Evolutionary conservation across 805 yeast genomes (phyloP), one percentile per base, ranked within the genome.

Genomic region (Nakazawaea wyomingensis): DNA sequence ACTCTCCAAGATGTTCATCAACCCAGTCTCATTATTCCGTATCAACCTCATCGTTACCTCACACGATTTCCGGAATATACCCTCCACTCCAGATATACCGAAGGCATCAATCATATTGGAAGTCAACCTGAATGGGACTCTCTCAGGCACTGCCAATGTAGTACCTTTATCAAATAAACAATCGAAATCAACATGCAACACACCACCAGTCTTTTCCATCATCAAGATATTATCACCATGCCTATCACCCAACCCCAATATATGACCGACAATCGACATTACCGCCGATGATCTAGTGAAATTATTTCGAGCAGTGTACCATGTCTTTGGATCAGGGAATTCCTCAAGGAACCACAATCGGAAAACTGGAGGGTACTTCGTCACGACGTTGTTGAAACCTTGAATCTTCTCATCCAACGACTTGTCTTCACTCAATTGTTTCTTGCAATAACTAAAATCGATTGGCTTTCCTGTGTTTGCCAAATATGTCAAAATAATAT

Each of bases 181-280:
- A 57, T 95, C 98, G 61, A 93, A 93, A 62, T 95, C 99, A 43
- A 93, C 97, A 60, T 93, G 99, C 48, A 93, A 63, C 0, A 88
- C 78, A 7, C 78, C 79, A 1, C 99, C 99, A 3, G 81, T 74
- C 33, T 71, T 74, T 48, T 82, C 82, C 53, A 81, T 74, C 30
- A 91, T 66, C 43, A 93, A 63, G 17, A 93, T 78, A 55, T 93
- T 93, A 56, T 93, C 99, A 52, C 96, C 85, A 58, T 93, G 99
- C 31, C 99, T 72, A 61, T 93, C 99, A 19, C 99, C 99, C 39
- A 93, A 71, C 7, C 99, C 99, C 21, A 93, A 69, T 36, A 93
- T 78, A 57, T 86, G 87, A 0, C 99, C 99, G 4, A 91, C 96
- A 69, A 93, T 88, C 0, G 97, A 89, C 99, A 95, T 93, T 0